These are phyloP conservation scores for Naganishia liquefaciens DNA, from an alignment of 1,284 basidiomycete genomes.

Conservation along the genomic window DNA sequence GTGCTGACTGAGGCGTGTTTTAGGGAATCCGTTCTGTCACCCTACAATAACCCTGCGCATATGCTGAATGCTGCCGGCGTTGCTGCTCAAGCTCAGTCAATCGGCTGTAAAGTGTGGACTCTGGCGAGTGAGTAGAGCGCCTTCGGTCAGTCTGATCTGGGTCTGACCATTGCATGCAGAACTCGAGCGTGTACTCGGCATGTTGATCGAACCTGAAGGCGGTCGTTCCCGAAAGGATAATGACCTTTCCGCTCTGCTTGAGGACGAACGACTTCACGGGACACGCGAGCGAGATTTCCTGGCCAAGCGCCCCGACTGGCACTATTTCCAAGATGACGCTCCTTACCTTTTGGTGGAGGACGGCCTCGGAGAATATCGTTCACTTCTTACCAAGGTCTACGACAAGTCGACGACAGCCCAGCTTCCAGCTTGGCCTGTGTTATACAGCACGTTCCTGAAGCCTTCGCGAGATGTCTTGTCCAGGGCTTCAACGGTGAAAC, in stretches of 20 bases:
- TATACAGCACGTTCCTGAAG: conserved; percentile 55
- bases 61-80: conserved; percentile 3
- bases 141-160: background rate
- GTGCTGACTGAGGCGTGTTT: background rate
- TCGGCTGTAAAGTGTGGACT: conserved; percentile 83
- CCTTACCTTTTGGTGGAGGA: conserved; percentile 91
- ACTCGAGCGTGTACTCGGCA: conserved; percentile 9
- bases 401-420: conserved; percentile 36
- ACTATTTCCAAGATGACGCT: conserved; percentile 78
- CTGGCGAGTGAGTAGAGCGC: conserved; percentile 59
- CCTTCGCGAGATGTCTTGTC: conserved; percentile 39
- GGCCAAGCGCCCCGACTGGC: conserved; percentile 80
- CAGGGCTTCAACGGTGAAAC: conserved; percentile 36
- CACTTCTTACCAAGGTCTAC: conserved; percentile 61
- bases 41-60: conserved; percentile 16
- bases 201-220: conserved; percentile 30
- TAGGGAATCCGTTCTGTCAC: conserved; percentile 18
- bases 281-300: conserved; percentile 85
- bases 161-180: background rate
- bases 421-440: conserved; percentile 55
- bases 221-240: conserved; percentile 35
- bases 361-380: conserved; percentile 68
- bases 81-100: conserved; percentile 12
- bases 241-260: conserved; percentile 64
- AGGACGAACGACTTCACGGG: conserved; percentile 84